phyloP scores from a whole-genome alignment of 225 moss, liverwort and hornwort species.

The Marchantia polymorpha region DNA sequence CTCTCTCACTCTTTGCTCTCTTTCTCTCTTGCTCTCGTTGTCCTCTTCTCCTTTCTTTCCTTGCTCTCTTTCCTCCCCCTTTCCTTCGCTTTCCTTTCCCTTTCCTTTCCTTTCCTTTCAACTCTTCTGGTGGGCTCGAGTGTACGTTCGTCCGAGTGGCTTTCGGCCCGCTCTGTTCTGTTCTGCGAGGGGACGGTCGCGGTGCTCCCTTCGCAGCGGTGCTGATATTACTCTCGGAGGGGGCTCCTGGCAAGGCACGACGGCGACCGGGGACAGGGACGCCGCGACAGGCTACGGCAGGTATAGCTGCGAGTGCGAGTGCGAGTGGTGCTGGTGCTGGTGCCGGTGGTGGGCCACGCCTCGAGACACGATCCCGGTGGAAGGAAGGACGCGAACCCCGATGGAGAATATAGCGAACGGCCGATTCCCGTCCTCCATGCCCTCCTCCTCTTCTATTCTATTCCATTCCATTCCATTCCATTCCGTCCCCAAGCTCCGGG shows the following conservation, averaged over 20 bases:
- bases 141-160: neutral
- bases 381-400: neutral
- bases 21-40: neutral
- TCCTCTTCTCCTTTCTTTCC: neutral
- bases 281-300: neutral
- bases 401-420: neutral
- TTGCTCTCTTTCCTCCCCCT: neutral
- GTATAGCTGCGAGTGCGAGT: neutral
- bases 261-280: neutral
- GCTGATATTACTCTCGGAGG: neutral
- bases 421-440: neutral
- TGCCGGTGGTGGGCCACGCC: constrained; percentile 16
- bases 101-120: neutral
- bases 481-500: no score
- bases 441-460: neutral
- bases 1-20: neutral
- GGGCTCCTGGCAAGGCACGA: neutral
- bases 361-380: neutral
- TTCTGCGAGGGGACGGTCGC: no score
- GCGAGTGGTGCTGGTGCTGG: no score
- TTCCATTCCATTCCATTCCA: neutral
- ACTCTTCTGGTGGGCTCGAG: neutral
- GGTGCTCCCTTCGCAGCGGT: neutral
- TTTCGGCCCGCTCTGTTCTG: no score
- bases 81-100: neutral